phyloP scores from a whole-genome alignment of 2,329 filamentous ascomycete species.

The Thielaviopsis punctulata region DNA sequence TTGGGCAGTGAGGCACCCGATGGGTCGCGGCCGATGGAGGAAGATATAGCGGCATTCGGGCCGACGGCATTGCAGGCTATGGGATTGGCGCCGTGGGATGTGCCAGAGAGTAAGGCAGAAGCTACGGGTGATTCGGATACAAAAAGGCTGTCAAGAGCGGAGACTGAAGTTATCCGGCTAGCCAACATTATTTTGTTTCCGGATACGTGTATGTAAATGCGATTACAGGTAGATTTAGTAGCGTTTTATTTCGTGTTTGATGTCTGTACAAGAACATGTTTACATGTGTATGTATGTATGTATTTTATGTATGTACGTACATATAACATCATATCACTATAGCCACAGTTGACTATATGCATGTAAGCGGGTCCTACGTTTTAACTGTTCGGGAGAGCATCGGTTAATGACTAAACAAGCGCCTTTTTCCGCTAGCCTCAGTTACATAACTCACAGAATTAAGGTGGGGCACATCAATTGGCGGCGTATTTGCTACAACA shows the following conservation, averaged over 20 bases:
- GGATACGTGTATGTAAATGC: slow-evolving; percentile 23
- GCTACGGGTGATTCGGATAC: slow-evolving; percentile 14
- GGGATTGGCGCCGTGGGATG: slow-evolving; percentile 36
- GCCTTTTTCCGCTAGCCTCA: background rate
- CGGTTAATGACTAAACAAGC: background rate
- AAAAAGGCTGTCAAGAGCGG: slow-evolving; percentile 16
- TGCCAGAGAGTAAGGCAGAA: slow-evolving; percentile 17
- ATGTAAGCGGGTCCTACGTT: background rate
- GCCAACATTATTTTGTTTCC: slow-evolving; percentile 41
- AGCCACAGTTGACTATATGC: background rate
- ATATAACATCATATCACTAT: too few relatives aligned
- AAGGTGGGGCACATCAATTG: background rate
- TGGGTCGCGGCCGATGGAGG: slow-evolving; percentile 30
- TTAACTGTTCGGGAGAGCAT: background rate
- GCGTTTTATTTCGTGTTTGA: too few relatives aligned
- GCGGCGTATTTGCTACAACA: too few relatives aligned
- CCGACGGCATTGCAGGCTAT: slow-evolving; percentile 36
- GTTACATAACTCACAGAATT: background rate
- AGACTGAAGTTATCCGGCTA: slow-evolving; percentile 34
- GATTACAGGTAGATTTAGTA: too few relatives aligned
- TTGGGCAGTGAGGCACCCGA: slow-evolving; percentile 32
- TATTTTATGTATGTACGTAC: too few relatives aligned
- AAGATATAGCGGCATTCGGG: slow-evolving; percentile 33
- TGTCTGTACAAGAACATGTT: background rate
- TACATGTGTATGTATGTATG: too few relatives aligned